A percentile compares a stretch with the other conserved stretches of the same genome.
Evolutionary conservation across 192 early-diverging fungal species (phyloP).

Genomic region (Powellomyces hirtus): DNA sequence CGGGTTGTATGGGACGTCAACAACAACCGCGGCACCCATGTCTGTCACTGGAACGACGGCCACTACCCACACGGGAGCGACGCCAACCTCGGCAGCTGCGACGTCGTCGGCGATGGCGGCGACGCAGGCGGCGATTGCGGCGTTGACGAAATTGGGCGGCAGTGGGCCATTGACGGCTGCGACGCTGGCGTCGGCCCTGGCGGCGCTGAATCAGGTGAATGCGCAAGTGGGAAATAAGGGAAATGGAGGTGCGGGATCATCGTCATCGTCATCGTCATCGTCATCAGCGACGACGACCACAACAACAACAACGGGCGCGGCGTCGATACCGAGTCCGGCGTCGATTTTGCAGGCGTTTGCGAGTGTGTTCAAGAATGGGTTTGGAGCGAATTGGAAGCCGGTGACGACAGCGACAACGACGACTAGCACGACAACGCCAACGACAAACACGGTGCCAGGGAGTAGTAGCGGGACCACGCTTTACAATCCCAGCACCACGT

Average conservation of each 20-base stretch:
- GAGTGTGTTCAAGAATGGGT: constrained; percentile 18
- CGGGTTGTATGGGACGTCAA: background rate
- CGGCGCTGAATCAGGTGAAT: constrained; percentile 6
- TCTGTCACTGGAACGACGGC: background rate
- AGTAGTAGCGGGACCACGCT: too few relatives aligned
- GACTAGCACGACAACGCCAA: background rate
- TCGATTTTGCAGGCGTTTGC: constrained; percentile 13
- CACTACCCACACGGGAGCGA: background rate
- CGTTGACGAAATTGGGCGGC: constrained; percentile 8
- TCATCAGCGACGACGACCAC: too few relatives aligned
- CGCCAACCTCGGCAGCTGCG: background rate
- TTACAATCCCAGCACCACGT: background rate
- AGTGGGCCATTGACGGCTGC: constrained; percentile 13
- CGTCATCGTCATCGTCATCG: background rate
- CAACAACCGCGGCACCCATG: background rate
- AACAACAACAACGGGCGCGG: background rate
- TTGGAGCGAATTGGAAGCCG: constrained; percentile 13
- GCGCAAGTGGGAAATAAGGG: background rate
- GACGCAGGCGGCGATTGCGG: constrained; percentile 20
- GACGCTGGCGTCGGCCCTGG: constrained; percentile 8
- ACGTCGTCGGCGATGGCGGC: constrained; percentile 16
- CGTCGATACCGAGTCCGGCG: constrained; percentile 11
- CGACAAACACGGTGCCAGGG: background rate
- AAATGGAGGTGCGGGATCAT: background rate
- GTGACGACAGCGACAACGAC: background rate